Base-by-base conservation (phyloP, 2,329 filamentous ascomycete species). In the Trichoderma polysporum region DNA sequence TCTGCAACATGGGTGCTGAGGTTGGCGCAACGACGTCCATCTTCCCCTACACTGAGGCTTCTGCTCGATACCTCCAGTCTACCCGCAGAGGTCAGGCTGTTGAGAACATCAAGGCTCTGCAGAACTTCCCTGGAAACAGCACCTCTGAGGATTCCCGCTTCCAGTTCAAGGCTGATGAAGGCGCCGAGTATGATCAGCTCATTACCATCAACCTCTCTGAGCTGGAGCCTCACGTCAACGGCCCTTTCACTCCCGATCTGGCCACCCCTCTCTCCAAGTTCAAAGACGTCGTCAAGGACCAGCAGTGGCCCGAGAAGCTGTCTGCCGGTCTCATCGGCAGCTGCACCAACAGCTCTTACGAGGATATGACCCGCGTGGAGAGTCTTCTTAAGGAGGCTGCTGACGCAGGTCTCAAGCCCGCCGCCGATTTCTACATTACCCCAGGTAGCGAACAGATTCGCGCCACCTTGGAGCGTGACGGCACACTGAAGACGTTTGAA, bases 291-390 rank as follows among this genome's bases (percentile, higher is more conserved):
- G 92, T 97, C 25, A 85, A 91, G 79, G 85, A 90, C 73, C 93
- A 97, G 79, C 83, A 91, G 59, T 99, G 95, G 95, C 95, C 95
- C 2, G 87, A 92, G 76, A 93, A 90, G 70, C 90, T 99, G 69
- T 95, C 93, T 13, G 94, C 95, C 29, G 94, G 94, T 60, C 86
- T 99, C 64, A 99, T 99, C 76, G 95, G 95, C 68, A 97, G 93
- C 82, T 99, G 95, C 84, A 99, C 95, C 59, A 99, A 99, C 85
- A 97, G 92, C 78, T 98, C 95, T 2, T 99, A 98, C 79, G 91
- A 97, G 80, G 95, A 99, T 77, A 99, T 99, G 95, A 96, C 94
- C 39, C 90, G 94, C 69, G 92, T 94, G 15, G 94, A 97, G 80
- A 89, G 93, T 75, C 87, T 99, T 66, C 92, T 98, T 67, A 94